phyloP scores from a whole-genome alignment of 352 stramenopile species.

The Phytopythium chamaehyphon region DNA sequence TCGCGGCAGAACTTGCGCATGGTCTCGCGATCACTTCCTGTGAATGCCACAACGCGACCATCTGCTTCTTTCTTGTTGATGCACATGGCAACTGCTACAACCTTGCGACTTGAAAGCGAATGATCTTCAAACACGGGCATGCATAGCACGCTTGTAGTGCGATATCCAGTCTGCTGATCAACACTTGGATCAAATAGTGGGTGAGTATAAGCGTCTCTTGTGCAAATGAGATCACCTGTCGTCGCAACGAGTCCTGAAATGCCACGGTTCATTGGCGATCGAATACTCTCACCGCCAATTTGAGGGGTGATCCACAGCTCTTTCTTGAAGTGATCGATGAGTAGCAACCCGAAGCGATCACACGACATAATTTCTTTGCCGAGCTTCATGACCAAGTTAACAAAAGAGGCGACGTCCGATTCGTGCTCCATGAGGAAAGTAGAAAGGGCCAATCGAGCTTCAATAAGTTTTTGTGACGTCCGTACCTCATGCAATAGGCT shows the following conservation, averaged over 20 bases:
- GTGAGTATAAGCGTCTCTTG: slow-evolving; percentile 70
- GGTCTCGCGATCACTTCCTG: slow-evolving; percentile 40
- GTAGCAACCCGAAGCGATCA: slow-evolving; percentile 61
- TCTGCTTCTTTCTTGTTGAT: slow-evolving; percentile 87
- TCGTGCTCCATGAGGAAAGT: slow-evolving; percentile 53
- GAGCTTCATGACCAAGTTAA: slow-evolving; percentile 67
- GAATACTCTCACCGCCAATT: slow-evolving; percentile 43
- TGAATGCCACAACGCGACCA: slow-evolving; percentile 66
- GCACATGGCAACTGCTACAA: slow-evolving; percentile 76
- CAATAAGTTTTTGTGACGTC: slow-evolving; percentile 69
- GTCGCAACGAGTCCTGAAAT: slow-evolving; percentile 67
- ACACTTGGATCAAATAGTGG: slow-evolving; percentile 62
- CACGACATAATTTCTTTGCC: slow-evolving; percentile 75
- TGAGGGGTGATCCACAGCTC: slow-evolving; percentile 72
- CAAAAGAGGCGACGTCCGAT: slow-evolving; percentile 57
- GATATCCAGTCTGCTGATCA: slow-evolving; percentile 71
- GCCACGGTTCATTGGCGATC: slow-evolving; percentile 60
- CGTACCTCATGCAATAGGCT: slow-evolving; percentile 63
- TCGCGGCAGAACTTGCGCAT: slow-evolving; percentile 63
- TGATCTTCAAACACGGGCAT: slow-evolving; percentile 76
- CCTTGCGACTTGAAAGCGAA: slow-evolving; percentile 26
- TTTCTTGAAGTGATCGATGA: slow-evolving; percentile 76
- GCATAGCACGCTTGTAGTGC: slow-evolving; percentile 66
- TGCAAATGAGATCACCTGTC: slow-evolving; percentile 50
- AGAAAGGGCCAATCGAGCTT: slow-evolving; percentile 54